Base-by-base conservation (phyloP, 1,139 yeast genomes). In the Debaryomycetaceae sp. region DNA sequence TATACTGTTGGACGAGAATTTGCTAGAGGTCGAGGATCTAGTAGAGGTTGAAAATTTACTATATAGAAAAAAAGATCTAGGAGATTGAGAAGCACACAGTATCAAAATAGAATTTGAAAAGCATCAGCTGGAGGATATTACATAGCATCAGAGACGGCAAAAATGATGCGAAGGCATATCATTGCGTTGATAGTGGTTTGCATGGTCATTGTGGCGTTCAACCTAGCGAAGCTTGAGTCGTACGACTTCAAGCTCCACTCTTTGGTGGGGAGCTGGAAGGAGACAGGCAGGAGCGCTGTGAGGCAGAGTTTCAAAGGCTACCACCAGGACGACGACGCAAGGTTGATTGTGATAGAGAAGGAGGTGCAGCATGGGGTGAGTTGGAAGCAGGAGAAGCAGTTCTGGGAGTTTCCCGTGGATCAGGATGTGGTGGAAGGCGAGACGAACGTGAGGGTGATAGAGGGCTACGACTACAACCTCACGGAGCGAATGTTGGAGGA, bases 381-480 rank as follows among this genome's bases (percentile, higher is more conserved):
- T 9, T 20, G 4, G 13, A 20, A 23, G 24, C 14, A 27, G 9
- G 14, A 23, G 4, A 11, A 37, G 14, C 33, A 37, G 6, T 9
- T 22, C 13, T 37, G 39, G 39, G 17, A 14, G 14, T 29, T 37
- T 24, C 7, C 13, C n/a, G 39, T 24, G 29, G 41, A 37, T 13
- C 37, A 40, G 7, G 39, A 40, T 9, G 35, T 42, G 13, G 36
- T 46, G 5, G 42, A 22, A 2, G 22, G 20, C n/a, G 4, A 20
- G 29, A 13, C 22, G 13, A 31, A 51, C 35, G 37, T 49, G 37
- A 41, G 45, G 37, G 33, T 49, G 14, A 50, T 61, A 34, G 53
- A 58, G 33, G 63, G 62, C 2, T 60, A 60, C 43, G 56, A 62
- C 42, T 62, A 63, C 46, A 42, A 51, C 5, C 45, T 41, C 14